Evolutionary conservation across 768 basidiomycete genomes (phyloP).

Genomic region (Kockovaella imperatae): DNA sequence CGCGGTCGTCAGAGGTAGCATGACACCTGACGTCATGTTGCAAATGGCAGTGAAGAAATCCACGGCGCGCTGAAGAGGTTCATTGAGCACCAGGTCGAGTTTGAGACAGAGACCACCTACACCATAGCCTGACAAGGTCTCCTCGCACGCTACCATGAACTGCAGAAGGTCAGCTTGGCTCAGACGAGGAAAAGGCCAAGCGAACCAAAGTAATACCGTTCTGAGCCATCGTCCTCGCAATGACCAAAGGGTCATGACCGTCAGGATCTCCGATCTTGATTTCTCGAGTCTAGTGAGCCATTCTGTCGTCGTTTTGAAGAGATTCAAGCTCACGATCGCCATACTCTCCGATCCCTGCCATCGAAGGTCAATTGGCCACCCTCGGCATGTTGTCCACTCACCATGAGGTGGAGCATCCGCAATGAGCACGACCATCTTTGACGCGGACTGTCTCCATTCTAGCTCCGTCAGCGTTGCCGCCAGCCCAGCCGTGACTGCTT

Average conservation of each 20-base stretch:
- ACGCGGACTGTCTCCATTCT: slow-evolving; percentile 80
- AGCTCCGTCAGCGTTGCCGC: slow-evolving; percentile 70
- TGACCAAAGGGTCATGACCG: slow-evolving; percentile 73
- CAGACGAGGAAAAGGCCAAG: not conserved
- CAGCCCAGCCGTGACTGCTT: slow-evolving; percentile 90
- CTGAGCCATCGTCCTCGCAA: slow-evolving; percentile 82
- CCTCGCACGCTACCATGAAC: slow-evolving; percentile 99
- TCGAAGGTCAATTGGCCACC: not conserved
- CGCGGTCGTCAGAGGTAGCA: slow-evolving; percentile 92
- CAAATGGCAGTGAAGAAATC: slow-evolving; percentile 93
- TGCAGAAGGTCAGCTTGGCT: slow-evolving; percentile 40
- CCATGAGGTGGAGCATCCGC: slow-evolving; percentile 98
- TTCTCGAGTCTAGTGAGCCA: slow-evolving; percentile 49
- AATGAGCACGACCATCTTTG: slow-evolving; percentile 93
- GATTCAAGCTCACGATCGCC: slow-evolving; percentile 64
- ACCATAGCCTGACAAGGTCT: slow-evolving; percentile 47
- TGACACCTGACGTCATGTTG: slow-evolving; percentile 84
- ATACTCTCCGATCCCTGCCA: slow-evolving; percentile 68
- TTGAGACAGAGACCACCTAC: slow-evolving; percentile 14
- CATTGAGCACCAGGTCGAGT: not conserved
- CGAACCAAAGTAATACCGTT: slow-evolving; percentile 82
- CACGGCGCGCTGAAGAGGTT: slow-evolving; percentile 48
- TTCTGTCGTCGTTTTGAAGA: no score
- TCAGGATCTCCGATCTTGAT: slow-evolving; percentile 92
- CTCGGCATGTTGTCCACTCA: slow-evolving; percentile 3